phyloP scores from a whole-genome alignment of 257 asterid species.

The Knoxia roxburghii region DNA sequence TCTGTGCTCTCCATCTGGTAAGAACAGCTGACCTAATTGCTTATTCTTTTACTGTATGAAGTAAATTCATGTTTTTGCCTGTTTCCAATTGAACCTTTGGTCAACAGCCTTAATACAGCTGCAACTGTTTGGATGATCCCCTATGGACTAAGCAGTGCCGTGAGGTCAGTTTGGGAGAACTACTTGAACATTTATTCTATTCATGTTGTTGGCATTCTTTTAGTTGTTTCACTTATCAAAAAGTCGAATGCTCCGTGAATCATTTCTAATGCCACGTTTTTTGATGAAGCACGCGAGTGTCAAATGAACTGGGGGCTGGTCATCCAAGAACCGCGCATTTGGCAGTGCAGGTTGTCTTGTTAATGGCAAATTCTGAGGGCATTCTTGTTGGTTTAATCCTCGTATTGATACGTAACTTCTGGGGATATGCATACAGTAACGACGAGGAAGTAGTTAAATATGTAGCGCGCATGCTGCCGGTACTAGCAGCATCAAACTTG shows the following conservation, averaged over 20 bases:
- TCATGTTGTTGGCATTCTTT: neutral
- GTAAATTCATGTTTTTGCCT: neutral
- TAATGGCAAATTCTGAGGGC: conserved; percentile 44
- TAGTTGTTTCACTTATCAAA: neutral
- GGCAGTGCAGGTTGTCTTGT: conserved; percentile 52
- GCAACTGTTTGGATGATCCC: conserved; percentile 83
- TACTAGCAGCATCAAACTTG: conserved; percentile 70
- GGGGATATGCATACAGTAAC: conserved; percentile 77
- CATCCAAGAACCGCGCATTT: conserved; percentile 53
- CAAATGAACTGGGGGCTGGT: conserved; percentile 80
- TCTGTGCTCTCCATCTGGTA: conserved; percentile 82
- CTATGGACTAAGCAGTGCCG: conserved; percentile 72
- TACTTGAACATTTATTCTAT: neutral
- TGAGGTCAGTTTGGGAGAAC: conserved; percentile 43
- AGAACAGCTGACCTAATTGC: neutral
- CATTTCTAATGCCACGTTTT: neutral
- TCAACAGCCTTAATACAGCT: conserved; percentile 63
- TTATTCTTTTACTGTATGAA: neutral
- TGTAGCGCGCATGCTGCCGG: conserved; percentile 65
- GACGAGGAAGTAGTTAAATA: conserved; percentile 53
- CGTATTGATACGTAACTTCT: conserved; percentile 41
- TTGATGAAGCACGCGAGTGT: conserved; percentile 64
- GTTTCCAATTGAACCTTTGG: neutral
- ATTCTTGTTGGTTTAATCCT: conserved; percentile 39
- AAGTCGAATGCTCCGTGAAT: neutral